Percentiles rank a stretch among this genome's conserved stretches.
phyloP scores from a whole-genome alignment of 2,329 filamentous ascomycete genomes.

The Monosporascus sp. region DNA sequence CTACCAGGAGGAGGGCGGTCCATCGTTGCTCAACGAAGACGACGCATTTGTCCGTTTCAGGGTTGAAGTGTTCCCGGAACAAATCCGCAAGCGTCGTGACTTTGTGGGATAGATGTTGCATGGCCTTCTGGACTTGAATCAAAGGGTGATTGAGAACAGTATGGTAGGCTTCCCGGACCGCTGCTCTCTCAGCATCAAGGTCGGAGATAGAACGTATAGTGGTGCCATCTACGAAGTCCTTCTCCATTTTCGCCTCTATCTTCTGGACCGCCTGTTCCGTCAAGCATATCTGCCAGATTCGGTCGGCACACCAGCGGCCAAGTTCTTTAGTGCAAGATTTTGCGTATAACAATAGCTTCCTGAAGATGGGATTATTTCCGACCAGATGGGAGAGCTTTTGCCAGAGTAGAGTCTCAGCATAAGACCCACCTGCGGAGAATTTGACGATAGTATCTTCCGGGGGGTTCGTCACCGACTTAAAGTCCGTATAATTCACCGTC shows the following conservation, averaged over 20 bases:
- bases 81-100: constrained; percentile 57
- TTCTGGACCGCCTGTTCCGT: constrained; percentile 57
- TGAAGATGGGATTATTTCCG: constrained; percentile 41
- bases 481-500: constrained; percentile 54
- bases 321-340: constrained; percentile 59
- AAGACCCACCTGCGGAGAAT: constrained; percentile 41
- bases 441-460: constrained; percentile 57
- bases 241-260: constrained; percentile 52
- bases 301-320: constrained; percentile 80
- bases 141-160: constrained; percentile 52
- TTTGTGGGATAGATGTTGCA: constrained; percentile 63
- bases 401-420: constrained; percentile 63
- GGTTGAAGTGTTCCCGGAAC: constrained; percentile 59
- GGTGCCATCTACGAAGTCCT: constrained; percentile 29
- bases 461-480: constrained; percentile 51
- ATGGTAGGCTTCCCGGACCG: constrained; percentile 54
- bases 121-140: constrained; percentile 22
- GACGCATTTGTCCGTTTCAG: constrained; percentile 65
- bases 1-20: constrained; percentile 68
- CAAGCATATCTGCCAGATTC: constrained; percentile 70
- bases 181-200: constrained; percentile 17
- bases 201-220: constrained; percentile 16
- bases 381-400: constrained; percentile 45
- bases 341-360: constrained; percentile 55
- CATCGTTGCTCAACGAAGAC: constrained; percentile 79